Evolutionary conservation across 139 green algal genomes (phyloP).

Genomic region (Spirogloea muscicola): DNA sequence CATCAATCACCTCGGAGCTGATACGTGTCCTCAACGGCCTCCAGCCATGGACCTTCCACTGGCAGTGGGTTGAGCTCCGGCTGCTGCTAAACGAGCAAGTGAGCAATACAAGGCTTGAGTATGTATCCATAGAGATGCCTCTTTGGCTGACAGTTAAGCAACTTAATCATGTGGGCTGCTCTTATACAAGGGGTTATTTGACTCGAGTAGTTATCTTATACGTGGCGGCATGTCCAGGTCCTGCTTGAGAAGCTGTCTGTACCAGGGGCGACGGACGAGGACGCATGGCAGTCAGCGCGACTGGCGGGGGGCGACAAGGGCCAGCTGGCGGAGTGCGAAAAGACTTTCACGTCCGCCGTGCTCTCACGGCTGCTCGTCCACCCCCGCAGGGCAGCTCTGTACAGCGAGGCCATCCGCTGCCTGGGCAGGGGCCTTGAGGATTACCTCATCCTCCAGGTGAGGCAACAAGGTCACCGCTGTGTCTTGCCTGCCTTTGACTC

Average conservation of each 20-base stretch:
- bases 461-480: too few species aligned
- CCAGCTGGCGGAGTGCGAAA: slow-evolving; percentile 35
- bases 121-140: background rate
- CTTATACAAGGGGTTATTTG: background rate
- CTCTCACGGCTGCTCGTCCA: slow-evolving; percentile 25
- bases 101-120: background rate
- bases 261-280: background rate
- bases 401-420: slow-evolving; percentile 22
- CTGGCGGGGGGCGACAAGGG: background rate
- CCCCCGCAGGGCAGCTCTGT: slow-evolving; percentile 17
- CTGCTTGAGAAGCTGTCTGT: slow-evolving; percentile 5
- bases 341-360: slow-evolving; percentile 34
- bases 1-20: too few species aligned
- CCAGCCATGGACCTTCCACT: slow-evolving; percentile 17
- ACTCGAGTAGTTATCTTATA: too few species aligned
- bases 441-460: slow-evolving; percentile 28
- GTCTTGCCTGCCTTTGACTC: too few species aligned
- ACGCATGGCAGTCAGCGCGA: background rate
- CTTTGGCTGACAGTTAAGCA: too few species aligned
- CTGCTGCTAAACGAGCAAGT: slow-evolving; percentile 42
- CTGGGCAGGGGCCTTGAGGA: slow-evolving; percentile 30
- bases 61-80: slow-evolving; percentile 33
- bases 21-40: slow-evolving; percentile 19
- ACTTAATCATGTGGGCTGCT: too few species aligned
- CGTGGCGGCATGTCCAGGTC: too few species aligned